Conservation (phyloP, 495 filamentous ascomycete species). For the Tuber aestivum region DNA sequence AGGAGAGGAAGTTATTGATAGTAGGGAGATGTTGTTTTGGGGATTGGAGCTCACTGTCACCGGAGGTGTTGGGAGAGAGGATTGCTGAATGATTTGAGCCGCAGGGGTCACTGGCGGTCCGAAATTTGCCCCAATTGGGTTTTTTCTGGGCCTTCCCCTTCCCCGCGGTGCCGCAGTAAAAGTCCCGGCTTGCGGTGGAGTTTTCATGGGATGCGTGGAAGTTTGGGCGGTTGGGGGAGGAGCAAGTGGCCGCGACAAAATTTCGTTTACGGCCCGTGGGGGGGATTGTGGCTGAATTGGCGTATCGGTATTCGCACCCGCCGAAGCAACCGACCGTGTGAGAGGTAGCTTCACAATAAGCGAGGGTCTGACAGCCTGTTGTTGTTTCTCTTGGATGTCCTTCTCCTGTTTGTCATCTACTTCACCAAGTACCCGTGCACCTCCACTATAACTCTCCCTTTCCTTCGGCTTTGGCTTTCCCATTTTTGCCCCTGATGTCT, state of each 20-base stretch:
- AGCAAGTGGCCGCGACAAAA: not conserved
- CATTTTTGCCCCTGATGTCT: constrained; percentile 14
- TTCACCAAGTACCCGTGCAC: constrained; percentile 26
- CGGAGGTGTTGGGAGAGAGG: not conserved
- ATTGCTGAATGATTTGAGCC: not conserved
- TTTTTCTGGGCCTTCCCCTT: not conserved
- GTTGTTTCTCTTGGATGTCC: constrained; percentile 14
- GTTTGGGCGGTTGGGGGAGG: not conserved
- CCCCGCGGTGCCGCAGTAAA: not conserved
- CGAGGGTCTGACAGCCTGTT: not conserved
- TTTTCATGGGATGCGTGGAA: not conserved
- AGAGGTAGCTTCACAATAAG: not conserved
- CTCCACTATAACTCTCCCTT: constrained; percentile 10
- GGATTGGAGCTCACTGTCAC: not conserved
- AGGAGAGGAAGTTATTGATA: not conserved
- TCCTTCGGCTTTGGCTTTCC: not conserved
- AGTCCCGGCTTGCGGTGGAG: not conserved
- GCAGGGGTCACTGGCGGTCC: not conserved
- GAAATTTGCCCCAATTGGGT: not conserved
- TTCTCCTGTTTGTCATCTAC: constrained; percentile 29
- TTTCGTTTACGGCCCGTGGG: not conserved
- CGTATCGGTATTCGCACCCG: not conserved
- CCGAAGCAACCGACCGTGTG: not conserved
- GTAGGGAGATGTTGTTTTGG: not conserved
- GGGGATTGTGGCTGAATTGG: not conserved